Conservation (phyloP, 345 rosid genomes). For the Euphorbia pulcherrima region DNA sequence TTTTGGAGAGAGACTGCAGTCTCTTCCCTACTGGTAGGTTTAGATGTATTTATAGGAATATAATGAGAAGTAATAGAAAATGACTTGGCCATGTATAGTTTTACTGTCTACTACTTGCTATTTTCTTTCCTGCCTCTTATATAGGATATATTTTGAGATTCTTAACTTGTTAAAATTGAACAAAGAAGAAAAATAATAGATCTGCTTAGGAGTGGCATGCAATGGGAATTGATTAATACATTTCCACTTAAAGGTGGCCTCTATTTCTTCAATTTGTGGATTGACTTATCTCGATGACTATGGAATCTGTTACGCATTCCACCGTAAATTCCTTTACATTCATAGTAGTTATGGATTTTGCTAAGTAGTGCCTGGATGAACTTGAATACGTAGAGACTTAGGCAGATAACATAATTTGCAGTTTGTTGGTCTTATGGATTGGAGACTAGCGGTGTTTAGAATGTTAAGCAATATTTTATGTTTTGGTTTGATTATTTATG, state of each 20-base stretch:
- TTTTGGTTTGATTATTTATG: slow-evolving; percentile 26
- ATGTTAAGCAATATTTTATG: slow-evolving; percentile 12
- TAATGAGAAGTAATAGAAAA: not conserved
- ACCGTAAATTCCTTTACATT: not conserved
- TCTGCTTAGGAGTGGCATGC: not conserved
- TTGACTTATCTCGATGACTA: not conserved
- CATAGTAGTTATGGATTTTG: not conserved
- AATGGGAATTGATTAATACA: not conserved
- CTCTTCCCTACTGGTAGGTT: not conserved
- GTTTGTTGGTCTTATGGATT: slow-evolving; percentile 4
- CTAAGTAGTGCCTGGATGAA: not conserved
- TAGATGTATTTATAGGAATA: not conserved
- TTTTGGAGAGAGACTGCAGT: not conserved
- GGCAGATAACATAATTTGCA: slow-evolving; percentile 2
- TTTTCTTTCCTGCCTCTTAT: not conserved
- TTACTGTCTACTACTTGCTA: not conserved
- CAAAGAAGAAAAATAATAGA: not conserved
- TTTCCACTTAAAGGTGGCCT: not conserved
- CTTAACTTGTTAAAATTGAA: not conserved
- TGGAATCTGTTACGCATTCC: no score
- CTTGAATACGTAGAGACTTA: not conserved
- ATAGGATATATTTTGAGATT: not conserved
- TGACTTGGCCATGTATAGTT: not conserved
- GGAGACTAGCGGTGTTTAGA: not conserved
- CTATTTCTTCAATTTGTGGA: not conserved